These are phyloP conservation scores for Mycena rosella DNA, from an alignment of 768 basidiomycete species.

Conservation along the genomic window DNA sequence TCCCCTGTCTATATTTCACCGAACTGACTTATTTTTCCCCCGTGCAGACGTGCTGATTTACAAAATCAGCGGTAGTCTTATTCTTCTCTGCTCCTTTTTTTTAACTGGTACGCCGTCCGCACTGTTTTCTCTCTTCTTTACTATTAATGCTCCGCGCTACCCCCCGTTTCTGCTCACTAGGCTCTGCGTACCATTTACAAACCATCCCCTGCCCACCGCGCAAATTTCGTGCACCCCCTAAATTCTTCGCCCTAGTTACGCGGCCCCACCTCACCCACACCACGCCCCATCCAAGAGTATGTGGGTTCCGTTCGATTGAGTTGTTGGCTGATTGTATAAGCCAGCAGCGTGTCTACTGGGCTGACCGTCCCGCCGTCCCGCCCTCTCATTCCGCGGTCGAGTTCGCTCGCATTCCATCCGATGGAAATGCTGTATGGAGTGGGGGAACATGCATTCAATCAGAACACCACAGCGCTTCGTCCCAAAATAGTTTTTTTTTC, in stretches of 20 bases:
- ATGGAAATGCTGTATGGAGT: constrained; percentile 86
- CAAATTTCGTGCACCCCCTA: background rate
- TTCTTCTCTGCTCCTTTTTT: constrained; percentile 5
- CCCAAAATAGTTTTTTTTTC: no score
- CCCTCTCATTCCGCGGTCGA: constrained; percentile 70
- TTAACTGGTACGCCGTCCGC: background rate
- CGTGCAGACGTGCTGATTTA: constrained; percentile 60
- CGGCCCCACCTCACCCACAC: background rate
- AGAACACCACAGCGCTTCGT: no score
- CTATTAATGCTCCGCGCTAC: constrained; percentile 16
- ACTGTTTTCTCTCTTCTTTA: constrained; percentile 14
- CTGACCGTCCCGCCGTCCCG: constrained; percentile 68
- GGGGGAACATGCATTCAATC: constrained; percentile 78
- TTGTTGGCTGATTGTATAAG: constrained; percentile 63
- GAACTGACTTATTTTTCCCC: background rate
- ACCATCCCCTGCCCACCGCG: background rate
- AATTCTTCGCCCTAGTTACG: background rate
- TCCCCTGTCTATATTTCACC: constrained; percentile 20
- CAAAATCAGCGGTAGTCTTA: constrained; percentile 48
- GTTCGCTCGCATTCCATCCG: constrained; percentile 85
- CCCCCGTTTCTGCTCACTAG: background rate
- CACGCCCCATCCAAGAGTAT: no score
- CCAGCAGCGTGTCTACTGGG: constrained; percentile 76
- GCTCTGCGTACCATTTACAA: constrained; percentile 21
- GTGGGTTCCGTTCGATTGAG: constrained; percentile 38